Conservation (phyloP, 768 basidiomycete genomes). For the Lactarius pseudohatsudake region DNA sequence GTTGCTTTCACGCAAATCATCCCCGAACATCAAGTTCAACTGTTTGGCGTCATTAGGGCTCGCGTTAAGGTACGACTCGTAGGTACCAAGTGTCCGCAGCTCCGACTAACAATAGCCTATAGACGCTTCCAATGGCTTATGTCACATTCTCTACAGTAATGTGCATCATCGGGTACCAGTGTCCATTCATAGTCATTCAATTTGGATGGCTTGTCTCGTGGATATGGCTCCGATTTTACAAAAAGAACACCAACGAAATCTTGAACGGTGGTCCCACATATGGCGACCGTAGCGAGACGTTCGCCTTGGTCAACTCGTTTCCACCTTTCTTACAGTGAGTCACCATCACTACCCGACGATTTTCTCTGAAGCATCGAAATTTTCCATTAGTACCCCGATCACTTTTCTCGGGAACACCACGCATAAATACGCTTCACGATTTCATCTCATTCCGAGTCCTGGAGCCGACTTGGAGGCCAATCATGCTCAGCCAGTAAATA, state of each 20-base stretch:
- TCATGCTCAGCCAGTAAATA: constrained; percentile 75
- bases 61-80: constrained; percentile 74
- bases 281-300: constrained; percentile 95
- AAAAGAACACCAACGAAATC: constrained; percentile 71
- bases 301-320: constrained; percentile 94
- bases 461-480: constrained; percentile 69
- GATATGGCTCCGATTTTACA: constrained; percentile 97
- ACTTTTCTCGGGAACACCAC: constrained; percentile 65
- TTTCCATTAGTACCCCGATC: constrained; percentile 60
- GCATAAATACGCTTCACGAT: constrained; percentile 60
- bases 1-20: constrained; percentile 98
- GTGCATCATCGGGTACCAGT: constrained; percentile 80
- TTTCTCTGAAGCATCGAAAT: background rate
- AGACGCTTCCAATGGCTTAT: constrained; percentile 95
- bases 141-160: constrained; percentile 86
- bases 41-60: constrained; percentile 79
- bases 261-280: constrained; percentile 66
- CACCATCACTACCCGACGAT: background rate
- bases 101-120: constrained; percentile 20
- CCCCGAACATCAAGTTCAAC: constrained; percentile 95
- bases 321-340: constrained; percentile 87
- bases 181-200: constrained; percentile 91
- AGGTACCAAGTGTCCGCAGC: background rate
- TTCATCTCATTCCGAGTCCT: constrained; percentile 72
- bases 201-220: constrained; percentile 99